Evolutionary conservation across 345 rosid genomes (phyloP).

Genomic region (Rubroshorea leprosula): DNA sequence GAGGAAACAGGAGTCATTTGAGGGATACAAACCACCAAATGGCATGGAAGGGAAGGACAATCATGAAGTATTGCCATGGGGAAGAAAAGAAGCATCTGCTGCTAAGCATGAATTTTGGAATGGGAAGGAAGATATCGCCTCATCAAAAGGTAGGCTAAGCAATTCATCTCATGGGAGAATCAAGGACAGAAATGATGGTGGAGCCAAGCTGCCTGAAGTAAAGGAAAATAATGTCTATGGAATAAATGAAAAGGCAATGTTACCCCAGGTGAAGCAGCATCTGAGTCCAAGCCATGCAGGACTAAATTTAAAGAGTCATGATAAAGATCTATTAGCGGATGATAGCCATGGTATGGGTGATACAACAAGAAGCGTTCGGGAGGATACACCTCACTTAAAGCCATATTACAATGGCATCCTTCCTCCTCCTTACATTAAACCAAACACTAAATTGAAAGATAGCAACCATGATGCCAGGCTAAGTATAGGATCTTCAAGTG

Average conservation of each 20-base stretch:
- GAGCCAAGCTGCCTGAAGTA: constrained; percentile 26
- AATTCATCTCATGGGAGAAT: constrained; percentile 38
- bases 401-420: constrained; percentile 35
- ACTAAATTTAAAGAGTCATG: constrained; percentile 22
- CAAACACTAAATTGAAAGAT: constrained; percentile 40
- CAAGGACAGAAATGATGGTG: constrained; percentile 22
- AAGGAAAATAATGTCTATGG: constrained; percentile 34
- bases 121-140: constrained; percentile 34
- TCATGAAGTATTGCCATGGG: constrained; percentile 21
- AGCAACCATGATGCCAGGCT: constrained; percentile 14
- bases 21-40: constrained; percentile 25
- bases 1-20: constrained; percentile 24
- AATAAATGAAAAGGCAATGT: constrained; percentile 22
- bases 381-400: constrained; percentile 34
- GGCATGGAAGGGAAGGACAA: constrained; percentile 31
- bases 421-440: constrained; percentile 74
- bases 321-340: constrained; percentile 22
- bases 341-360: constrained; percentile 16
- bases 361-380: constrained; percentile 26
- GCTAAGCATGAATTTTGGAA: constrained; percentile 30
- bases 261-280: constrained; percentile 21
- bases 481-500: constrained; percentile 22
- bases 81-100: constrained; percentile 29
- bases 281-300: constrained; percentile 21
- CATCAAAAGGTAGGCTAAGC: constrained; percentile 39